These are phyloP conservation scores for Rehmannia glutinosa DNA, from an alignment of 257 asterid genomes.

Conservation along the genomic window DNA sequence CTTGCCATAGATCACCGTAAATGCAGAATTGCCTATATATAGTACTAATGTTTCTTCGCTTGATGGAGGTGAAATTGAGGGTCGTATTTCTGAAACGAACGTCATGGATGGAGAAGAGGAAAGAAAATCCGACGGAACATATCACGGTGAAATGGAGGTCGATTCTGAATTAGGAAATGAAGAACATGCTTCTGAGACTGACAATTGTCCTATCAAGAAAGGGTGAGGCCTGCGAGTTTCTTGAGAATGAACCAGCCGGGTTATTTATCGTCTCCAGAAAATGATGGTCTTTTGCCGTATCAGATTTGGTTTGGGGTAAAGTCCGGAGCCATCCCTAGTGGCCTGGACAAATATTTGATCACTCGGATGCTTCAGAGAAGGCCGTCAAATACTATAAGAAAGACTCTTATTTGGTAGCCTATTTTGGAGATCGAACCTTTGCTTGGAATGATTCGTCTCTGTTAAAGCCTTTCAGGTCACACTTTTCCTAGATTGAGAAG, in stretches of 20 bases:
- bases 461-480: constrained; percentile 66
- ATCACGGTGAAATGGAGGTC: constrained; percentile 22
- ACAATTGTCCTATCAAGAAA: constrained; percentile 28
- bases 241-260: constrained; percentile 43
- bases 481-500: constrained; percentile 72
- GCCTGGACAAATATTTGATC: constrained; percentile 98
- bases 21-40: neutral
- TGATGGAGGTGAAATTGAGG: constrained; percentile 16
- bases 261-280: constrained; percentile 52
- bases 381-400: constrained; percentile 71
- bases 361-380: constrained; percentile 79
- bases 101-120: constrained; percentile 29
- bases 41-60: constrained; percentile 12
- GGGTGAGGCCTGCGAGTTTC: constrained; percentile 22
- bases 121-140: constrained; percentile 28
- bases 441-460: constrained; percentile 92
- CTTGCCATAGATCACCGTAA: constrained; percentile 20
- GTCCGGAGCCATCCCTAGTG: constrained; percentile 99
- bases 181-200: constrained; percentile 37
- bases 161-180: constrained; percentile 26
- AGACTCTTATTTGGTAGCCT: constrained; percentile 83
- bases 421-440: constrained; percentile 89
- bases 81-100: constrained; percentile 35
- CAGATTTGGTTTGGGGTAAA: constrained; percentile 98
- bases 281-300: constrained; percentile 45